Evolutionary conservation across 192 early-diverging fungal genomes (phyloP).

Genomic region (Jimgerdemannia flammicorona): DNA sequence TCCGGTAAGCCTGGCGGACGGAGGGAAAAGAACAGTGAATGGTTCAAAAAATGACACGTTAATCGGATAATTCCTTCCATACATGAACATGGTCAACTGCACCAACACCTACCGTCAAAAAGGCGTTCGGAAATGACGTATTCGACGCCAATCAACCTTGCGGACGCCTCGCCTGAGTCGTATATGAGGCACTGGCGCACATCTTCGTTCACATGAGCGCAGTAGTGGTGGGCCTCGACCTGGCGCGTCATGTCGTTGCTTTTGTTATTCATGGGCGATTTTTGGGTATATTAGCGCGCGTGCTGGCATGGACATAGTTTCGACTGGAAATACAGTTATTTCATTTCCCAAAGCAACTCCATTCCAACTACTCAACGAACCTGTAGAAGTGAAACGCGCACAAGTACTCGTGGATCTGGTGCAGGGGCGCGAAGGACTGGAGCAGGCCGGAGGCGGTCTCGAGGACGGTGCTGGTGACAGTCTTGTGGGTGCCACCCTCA

Average conservation of each 20-base stretch:
- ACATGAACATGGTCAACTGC: neutral
- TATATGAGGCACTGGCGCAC: constrained; percentile 56
- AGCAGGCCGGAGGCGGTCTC: neutral
- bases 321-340: neutral
- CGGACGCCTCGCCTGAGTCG: constrained; percentile 30
- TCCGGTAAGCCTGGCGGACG: constrained; percentile 23
- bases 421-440: neutral
- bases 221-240: constrained; percentile 50
- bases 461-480: neutral
- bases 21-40: neutral
- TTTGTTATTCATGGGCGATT: neutral
- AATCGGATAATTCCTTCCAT: neutral
- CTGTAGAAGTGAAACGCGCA: neutral
- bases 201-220: constrained; percentile 42
- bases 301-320: too few relatives aligned
- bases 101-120: constrained; percentile 31
- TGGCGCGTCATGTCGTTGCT: constrained; percentile 40
- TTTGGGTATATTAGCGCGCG: too few relatives aligned
- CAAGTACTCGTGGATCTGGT: neutral
- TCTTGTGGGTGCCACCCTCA: neutral
- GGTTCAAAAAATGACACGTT: neutral
- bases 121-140: constrained; percentile 55
- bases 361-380: neutral
- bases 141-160: constrained; percentile 51
- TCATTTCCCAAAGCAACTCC: neutral